Evolutionary conservation across 1,139 yeast genomes (phyloP).

Genomic region (Pichia sp.): DNA sequence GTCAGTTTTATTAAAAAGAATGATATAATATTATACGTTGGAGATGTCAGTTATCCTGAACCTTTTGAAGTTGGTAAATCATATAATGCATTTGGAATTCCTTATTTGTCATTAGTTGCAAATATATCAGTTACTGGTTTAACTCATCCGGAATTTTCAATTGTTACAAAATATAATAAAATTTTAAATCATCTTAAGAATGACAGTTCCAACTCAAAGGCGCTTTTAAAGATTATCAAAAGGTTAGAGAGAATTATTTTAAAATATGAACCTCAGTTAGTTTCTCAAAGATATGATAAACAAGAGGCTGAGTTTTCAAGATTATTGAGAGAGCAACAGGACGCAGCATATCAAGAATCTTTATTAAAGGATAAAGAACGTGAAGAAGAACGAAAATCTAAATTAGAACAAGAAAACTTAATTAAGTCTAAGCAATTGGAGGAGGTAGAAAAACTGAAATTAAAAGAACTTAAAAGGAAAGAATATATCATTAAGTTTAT

Average conservation of each 20-base stretch:
- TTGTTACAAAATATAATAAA: conserved; percentile 33
- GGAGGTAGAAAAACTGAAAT: conserved; percentile 12
- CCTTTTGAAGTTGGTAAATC: conserved; percentile 44
- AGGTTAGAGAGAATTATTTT: conserved; percentile 35
- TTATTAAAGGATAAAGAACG: conserved; percentile 37
- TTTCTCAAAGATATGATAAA: conserved; percentile 45
- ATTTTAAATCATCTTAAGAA: conserved; percentile 14
- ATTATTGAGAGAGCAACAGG: conserved; percentile 48
- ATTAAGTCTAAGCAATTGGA: conserved; percentile 12
- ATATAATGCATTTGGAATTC: conserved; percentile 38
- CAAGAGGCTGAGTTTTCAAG: conserved; percentile 49
- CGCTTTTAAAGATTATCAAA: conserved; percentile 26
- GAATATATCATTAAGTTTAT: conserved; percentile 17
- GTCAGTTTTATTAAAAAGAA: conserved; percentile 32
- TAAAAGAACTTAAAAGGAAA: conserved; percentile 6
- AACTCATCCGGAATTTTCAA: conserved; percentile 48
- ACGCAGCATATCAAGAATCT: conserved; percentile 48
- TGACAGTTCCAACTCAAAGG: not conserved
- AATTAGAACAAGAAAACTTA: conserved; percentile 9
- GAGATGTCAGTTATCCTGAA: conserved; percentile 44
- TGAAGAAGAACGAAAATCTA: conserved; percentile 19
- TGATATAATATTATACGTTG: conserved; percentile 35
- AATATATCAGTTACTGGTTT: conserved; percentile 47
- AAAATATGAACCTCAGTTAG: conserved; percentile 46
- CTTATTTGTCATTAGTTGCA: conserved; percentile 42